Conservation (phyloP, 306 rosid species). For the Quercus glauca region DNA sequence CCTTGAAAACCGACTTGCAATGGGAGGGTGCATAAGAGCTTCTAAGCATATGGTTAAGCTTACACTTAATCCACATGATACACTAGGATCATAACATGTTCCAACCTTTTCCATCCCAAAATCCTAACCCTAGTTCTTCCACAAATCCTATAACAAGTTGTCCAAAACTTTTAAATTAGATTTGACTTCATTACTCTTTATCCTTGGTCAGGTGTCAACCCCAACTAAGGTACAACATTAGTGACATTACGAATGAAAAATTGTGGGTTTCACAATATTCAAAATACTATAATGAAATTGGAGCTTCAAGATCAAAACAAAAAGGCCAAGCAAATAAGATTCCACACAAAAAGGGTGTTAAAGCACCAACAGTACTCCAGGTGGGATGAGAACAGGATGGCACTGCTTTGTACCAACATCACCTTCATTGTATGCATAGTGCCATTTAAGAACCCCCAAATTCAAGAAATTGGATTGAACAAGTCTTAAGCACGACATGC, state of each 20-base stretch:
- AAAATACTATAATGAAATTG: neutral
- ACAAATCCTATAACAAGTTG: too few relatives aligned
- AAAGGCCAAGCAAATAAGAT: neutral
- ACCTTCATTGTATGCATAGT: neutral
- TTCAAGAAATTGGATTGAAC: neutral
- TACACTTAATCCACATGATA: too few relatives aligned
- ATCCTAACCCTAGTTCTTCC: too few relatives aligned
- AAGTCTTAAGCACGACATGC: neutral
- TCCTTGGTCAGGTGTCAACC: neutral
- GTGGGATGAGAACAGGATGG: neutral
- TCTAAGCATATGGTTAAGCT: too few relatives aligned
- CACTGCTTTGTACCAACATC: conserved; percentile 1
- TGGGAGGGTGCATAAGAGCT: too few relatives aligned
- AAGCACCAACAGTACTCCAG: neutral
- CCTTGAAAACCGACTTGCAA: too few relatives aligned
- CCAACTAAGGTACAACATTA: neutral
- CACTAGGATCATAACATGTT: too few relatives aligned
- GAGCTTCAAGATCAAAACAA: neutral
- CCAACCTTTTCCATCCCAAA: too few relatives aligned
- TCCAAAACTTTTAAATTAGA: too few relatives aligned
- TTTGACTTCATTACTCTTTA: too few relatives aligned
- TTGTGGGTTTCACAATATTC: neutral
- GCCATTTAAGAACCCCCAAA: neutral
- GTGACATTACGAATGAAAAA: neutral
- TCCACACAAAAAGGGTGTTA: neutral